phyloP scores from a whole-genome alignment of 202 grass and related monocot genomes.

The Saccharum hybrid region DNA sequence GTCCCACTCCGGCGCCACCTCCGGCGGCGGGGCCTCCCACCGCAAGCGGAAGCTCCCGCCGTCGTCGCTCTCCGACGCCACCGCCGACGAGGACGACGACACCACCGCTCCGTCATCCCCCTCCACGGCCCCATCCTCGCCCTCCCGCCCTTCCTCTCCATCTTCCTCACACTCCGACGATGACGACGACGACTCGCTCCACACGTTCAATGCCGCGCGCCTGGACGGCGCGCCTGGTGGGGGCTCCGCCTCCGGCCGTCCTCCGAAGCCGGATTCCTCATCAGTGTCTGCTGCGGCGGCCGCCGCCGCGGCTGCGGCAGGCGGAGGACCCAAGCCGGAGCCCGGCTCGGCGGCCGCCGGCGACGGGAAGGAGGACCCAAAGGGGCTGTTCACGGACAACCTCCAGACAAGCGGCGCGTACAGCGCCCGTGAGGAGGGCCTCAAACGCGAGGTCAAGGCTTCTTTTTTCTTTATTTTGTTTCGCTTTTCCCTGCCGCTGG shows the following conservation, averaged over 20 bases:
- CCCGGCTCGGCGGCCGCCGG: conserved; percentile 44
- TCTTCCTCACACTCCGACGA: conserved; percentile 82
- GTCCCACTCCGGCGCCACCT: conserved; percentile 65
- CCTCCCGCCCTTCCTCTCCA: conserved; percentile 56
- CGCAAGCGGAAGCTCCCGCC: conserved; percentile 77
- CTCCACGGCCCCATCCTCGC: conserved; percentile 52
- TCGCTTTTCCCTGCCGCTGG: neutral
- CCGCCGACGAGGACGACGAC: conserved; percentile 66
- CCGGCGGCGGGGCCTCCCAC: conserved; percentile 55
- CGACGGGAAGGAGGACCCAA: conserved; percentile 83
- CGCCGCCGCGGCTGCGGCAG: conserved; percentile 17
- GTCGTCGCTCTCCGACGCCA: conserved; percentile 59
- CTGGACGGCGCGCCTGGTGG: conserved; percentile 57
- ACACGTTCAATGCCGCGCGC: conserved; percentile 72
- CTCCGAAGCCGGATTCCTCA: conserved; percentile 62
- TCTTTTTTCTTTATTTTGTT: conserved; percentile 14
- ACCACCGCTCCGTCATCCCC: conserved; percentile 58
- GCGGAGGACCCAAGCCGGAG: conserved; percentile 48
- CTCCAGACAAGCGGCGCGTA: conserved; percentile 97
- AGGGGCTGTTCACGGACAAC: conserved; percentile 91
- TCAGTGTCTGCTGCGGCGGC: conserved; percentile 51
- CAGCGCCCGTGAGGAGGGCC: conserved; percentile 88
- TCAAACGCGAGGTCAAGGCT: conserved; percentile 78
- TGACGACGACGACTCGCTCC: conserved; percentile 77
- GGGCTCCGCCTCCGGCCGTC: conserved; percentile 50